Percentiles rank a stretch among this genome's conserved stretches.
These are phyloP conservation scores for Helianthus annuus DNA, from an alignment of 129 eudicot genomes.

Conservation along the genomic window HanXRQr2.0-SUNRISE NC_035433.2:96342197-96342696, in stretches of 20 bases:
- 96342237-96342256: constrained; percentile 29
- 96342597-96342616: constrained; percentile 76
- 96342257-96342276: constrained; percentile 49
- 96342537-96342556: constrained; percentile 85
- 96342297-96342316: constrained; percentile 37
- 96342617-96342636: constrained; percentile 82
- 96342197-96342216: constrained; percentile 39
- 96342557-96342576: constrained; percentile 69
- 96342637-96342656: constrained; percentile 83
- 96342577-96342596: constrained; percentile 59
- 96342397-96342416: constrained; percentile 87
- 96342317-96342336: constrained; percentile 46
- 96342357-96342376: constrained; percentile 71
- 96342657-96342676: constrained; percentile 73
- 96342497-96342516: constrained; percentile 63
- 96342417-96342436: constrained; percentile 89
- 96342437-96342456: constrained; percentile 84
- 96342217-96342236: constrained; percentile 37
- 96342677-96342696: constrained; percentile 83
- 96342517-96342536: constrained; percentile 94
- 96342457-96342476: constrained; percentile 79
- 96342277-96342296: constrained; percentile 36
- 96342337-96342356: constrained; percentile 70
- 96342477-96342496: constrained; percentile 86
- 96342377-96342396: constrained; percentile 88